phyloP scores from a whole-genome alignment of 352 stramenopile genomes.

The Phytophthora crassamura region DNA sequence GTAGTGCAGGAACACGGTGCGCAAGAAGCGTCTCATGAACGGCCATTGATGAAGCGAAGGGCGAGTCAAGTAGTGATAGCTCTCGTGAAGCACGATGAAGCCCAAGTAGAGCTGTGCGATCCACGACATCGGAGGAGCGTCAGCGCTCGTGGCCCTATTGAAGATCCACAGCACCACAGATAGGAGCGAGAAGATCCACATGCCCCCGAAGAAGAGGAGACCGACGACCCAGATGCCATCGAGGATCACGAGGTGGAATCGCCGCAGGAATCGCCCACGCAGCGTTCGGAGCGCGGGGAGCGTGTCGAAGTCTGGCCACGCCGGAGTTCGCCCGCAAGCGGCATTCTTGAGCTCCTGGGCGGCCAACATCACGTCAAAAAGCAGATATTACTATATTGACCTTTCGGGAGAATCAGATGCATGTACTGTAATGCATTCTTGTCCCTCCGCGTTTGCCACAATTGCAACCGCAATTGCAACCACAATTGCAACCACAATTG shows the following conservation, averaged over 20 bases:
- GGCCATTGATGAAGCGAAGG: conserved; percentile 47
- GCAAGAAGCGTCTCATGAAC: conserved; percentile 40
- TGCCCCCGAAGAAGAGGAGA: conserved; percentile 36
- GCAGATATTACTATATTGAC: not conserved
- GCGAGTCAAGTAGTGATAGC: conserved; percentile 43
- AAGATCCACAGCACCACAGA: conserved; percentile 22
- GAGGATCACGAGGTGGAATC: conserved; percentile 34
- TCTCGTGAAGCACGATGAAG: conserved; percentile 50
- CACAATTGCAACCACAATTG: too few relatives aligned
- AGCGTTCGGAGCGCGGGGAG: conserved; percentile 37
- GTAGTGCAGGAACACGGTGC: conserved; percentile 51
- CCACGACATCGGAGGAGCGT: conserved; percentile 13
- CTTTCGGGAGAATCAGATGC: not conserved
- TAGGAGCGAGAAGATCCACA: conserved; percentile 28
- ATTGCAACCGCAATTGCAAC: too few relatives aligned
- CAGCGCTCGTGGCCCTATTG: not conserved
- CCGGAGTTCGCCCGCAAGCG: conserved; percentile 22
- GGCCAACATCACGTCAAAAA: not conserved
- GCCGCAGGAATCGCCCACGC: conserved; percentile 39
- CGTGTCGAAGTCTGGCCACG: conserved; percentile 30
- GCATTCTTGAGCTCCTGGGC: conserved; percentile 17
- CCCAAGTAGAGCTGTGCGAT: conserved; percentile 36
- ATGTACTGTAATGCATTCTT: not conserved
- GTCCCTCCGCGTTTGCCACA: not conserved
- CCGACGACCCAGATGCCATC: conserved; percentile 40